A percentile compares a stretch with the other conserved stretches of the same genome.
Conservation (phyloP, 106 monocot species). For the Xerophyta viscosa region DNA sequence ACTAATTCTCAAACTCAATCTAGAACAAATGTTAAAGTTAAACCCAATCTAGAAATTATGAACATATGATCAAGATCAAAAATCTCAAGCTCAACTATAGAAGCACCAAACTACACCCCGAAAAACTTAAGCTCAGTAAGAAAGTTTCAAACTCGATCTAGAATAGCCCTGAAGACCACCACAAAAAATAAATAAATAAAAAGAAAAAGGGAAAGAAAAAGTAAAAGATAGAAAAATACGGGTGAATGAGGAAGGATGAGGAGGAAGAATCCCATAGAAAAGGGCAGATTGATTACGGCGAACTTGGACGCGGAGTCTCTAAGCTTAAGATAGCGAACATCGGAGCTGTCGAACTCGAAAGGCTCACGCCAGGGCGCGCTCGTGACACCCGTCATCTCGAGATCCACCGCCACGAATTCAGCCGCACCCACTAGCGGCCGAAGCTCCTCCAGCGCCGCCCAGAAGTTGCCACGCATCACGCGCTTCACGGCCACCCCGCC, state of each 20-base stretch:
- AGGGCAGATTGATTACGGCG: constrained; percentile 84
- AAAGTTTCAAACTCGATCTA: no score
- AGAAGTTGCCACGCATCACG: constrained; percentile 71
- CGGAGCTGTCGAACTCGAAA: constrained; percentile 74
- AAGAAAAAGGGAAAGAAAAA: neutral
- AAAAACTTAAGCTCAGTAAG: no score
- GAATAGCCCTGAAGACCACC: no score
- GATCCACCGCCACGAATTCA: constrained; percentile 84
- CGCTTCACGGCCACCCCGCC: constrained; percentile 53
- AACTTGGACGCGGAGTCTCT: constrained; percentile 87
- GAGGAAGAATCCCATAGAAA: constrained; percentile 67
- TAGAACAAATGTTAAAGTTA: no score
- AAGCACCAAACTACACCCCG: no score
- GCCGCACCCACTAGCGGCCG: constrained; percentile 40
- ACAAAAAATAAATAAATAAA: no score
- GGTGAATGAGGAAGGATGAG: constrained; percentile 54
- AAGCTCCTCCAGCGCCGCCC: constrained; percentile 42
- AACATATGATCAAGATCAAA: no score
- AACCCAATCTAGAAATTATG: no score
- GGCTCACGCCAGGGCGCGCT: constrained; percentile 87
- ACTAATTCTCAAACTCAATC: no score
- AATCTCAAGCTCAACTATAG: no score
- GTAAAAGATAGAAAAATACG: constrained; percentile 27
- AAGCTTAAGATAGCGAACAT: constrained; percentile 82
- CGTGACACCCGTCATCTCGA: constrained; percentile 92